Evolutionary conservation across 371 early-diverging fungal genomes (phyloP).

Genomic region (Rhizopus sp.): DNA sequence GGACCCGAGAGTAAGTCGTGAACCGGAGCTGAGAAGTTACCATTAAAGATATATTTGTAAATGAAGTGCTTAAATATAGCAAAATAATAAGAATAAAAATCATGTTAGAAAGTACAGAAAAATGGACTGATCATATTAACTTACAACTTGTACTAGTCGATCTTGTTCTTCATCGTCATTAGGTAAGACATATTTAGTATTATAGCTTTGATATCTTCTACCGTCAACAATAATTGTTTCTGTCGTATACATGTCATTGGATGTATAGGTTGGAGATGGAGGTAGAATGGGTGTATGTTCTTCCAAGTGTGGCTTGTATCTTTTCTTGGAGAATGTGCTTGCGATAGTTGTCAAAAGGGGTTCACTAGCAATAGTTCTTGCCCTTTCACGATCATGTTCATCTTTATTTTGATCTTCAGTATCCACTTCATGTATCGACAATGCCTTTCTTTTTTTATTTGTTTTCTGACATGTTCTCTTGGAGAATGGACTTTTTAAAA

Average conservation of each 20-base stretch:
- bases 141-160: slow-evolving; percentile 37
- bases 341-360: too few relatives aligned
- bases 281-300: not conserved
- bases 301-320: not conserved
- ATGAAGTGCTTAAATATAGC: slow-evolving; percentile 37
- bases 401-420: too few relatives aligned
- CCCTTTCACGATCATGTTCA: too few relatives aligned
- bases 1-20: slow-evolving; percentile 25
- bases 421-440: too few relatives aligned
- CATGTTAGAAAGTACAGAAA: not conserved
- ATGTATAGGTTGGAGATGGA: not conserved
- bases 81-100: not conserved
- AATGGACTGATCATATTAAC: not conserved
- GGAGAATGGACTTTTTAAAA: not conserved
- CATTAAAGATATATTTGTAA: slow-evolving; percentile 36
- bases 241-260: not conserved
- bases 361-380: too few relatives aligned
- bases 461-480: too few relatives aligned
- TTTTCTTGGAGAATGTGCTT: not conserved
- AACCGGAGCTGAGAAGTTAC: slow-evolving; percentile 45
- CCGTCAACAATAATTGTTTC: slow-evolving; percentile 9
- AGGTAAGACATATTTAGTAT: slow-evolving; percentile 29
- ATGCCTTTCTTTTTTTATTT: too few relatives aligned
- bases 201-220: slow-evolving; percentile 27
- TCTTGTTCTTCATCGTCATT: slow-evolving; percentile 44